Evolutionary conservation across 306 rosid species (phyloP), one percentile per base, ranked within the genome.

Genomic region (Begonia fuchsioides): DNA sequence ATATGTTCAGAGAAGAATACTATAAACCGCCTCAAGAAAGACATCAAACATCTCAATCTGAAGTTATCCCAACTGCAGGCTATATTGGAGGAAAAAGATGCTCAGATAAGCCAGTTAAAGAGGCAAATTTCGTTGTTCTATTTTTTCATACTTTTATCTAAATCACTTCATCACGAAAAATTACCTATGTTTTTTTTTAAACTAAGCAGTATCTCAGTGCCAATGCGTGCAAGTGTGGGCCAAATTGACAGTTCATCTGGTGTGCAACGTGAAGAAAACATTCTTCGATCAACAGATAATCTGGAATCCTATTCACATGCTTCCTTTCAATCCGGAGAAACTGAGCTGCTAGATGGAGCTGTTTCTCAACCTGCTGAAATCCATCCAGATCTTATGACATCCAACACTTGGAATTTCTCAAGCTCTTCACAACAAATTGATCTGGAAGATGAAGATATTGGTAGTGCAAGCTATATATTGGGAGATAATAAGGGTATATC

Each of bases 51-150:
- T 57, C 75, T 88, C 11, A 88, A 88, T 67, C 57, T 72, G 43
- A 88, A 79, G 68, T 65, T 88, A 56, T 77, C 95, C 15, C 77
- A 76, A 50, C 93, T 81, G 69, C 95, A 84, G 74, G 86, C 84
- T 58, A 68, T 79, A 60, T 69, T 88, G 38, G 83, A 81, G 66
- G 90, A 70, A 68, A 88, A 81, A 68, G 95, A 88, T 51, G 73
- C 72, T 51, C 78, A 74, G 49, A 58, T 88, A 63, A 58, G 58
- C 61, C 84, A 56, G 54, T 74, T 72, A 60, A 84, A 78, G 69
- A 78, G 90, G 97, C 79, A 65, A 58, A 53, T 35, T 10, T 38
- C 39, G 45, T 50, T 53, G 55, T 59, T 51, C 8, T 32, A 35
- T 46, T 48, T 49, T 26, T 26, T 26, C 0, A 26, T 26, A 26